phyloP scores from a whole-genome alignment of 139 green algal species.

The Chlamydomonas sp. region DNA sequence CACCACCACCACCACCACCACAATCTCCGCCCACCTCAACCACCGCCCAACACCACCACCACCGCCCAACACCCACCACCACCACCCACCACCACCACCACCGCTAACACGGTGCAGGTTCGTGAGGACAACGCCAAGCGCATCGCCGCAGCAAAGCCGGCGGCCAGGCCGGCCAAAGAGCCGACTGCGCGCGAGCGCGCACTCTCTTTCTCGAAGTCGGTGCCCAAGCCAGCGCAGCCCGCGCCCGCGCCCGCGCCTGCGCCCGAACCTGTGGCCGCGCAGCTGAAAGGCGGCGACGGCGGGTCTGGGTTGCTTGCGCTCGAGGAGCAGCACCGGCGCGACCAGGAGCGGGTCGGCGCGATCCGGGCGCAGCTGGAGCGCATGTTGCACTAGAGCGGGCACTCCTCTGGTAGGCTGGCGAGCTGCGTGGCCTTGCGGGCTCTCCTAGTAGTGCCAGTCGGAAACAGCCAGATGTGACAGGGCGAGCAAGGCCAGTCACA shows the following conservation, averaged over 20 bases:
- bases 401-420: no score
- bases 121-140: constrained; percentile 32
- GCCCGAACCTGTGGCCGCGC: neutral
- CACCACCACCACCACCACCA: no score
- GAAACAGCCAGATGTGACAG: neutral
- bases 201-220: constrained; percentile 39
- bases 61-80: no score
- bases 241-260: neutral
- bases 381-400: no score
- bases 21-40: no score
- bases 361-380: constrained; percentile 47
- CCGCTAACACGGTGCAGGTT: no score
- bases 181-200: constrained; percentile 26
- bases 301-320: constrained; percentile 29
- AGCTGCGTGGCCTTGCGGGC: no score
- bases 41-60: no score
- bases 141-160: neutral
- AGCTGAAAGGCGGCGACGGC: neutral
- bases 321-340: constrained; percentile 41
- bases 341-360: constrained; percentile 40
- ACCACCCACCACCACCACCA: no score
- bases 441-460: no score
- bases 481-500: neutral
- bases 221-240: constrained; percentile 32
- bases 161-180: constrained; percentile 8